phyloP scores from a whole-genome alignment of 2,329 filamentous ascomycete species.

The Ciborinia camelliae region DNA sequence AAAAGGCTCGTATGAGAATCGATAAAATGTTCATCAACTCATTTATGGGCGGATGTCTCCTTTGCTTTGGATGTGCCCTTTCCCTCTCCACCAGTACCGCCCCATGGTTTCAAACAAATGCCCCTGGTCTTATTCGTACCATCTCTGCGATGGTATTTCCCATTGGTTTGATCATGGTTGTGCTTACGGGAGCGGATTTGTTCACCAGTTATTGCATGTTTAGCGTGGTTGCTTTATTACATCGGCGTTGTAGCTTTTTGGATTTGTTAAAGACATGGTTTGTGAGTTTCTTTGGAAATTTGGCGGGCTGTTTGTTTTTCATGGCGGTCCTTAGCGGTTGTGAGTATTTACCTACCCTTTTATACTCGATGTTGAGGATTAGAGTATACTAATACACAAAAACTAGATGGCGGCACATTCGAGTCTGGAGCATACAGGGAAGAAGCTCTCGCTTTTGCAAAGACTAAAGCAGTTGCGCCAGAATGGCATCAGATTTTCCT shows the following conservation, averaged over 20 bases:
- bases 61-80: slow-evolving; percentile 50
- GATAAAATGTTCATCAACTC: slow-evolving; percentile 52
- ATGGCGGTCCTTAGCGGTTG: slow-evolving; percentile 48
- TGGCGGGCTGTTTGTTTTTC: slow-evolving; percentile 48
- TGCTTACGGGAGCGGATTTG: slow-evolving; percentile 48
- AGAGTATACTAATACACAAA: background rate
- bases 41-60: slow-evolving; percentile 49
- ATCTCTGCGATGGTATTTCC: slow-evolving; percentile 48
- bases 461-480: slow-evolving; percentile 48
- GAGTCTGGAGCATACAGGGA: slow-evolving; percentile 44
- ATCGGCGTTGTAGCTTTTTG: slow-evolving; percentile 40
- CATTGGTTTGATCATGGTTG: slow-evolving; percentile 48
- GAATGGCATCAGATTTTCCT: slow-evolving; percentile 53
- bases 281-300: slow-evolving; percentile 48
- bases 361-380: background rate
- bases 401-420: slow-evolving; percentile 46
- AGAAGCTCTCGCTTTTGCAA: slow-evolving; percentile 46
- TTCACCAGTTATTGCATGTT: slow-evolving; percentile 44
- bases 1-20: slow-evolving; percentile 51
- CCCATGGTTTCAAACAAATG: slow-evolving; percentile 49
- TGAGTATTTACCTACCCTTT: slow-evolving; percentile 31
- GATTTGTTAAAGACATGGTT: slow-evolving; percentile 41
- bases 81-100: slow-evolving; percentile 45
- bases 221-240: slow-evolving; percentile 44
- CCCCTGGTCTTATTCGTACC: slow-evolving; percentile 46